Base-by-base conservation (phyloP, 805 yeast species). In the Lipomyces mesembrius region DNA sequence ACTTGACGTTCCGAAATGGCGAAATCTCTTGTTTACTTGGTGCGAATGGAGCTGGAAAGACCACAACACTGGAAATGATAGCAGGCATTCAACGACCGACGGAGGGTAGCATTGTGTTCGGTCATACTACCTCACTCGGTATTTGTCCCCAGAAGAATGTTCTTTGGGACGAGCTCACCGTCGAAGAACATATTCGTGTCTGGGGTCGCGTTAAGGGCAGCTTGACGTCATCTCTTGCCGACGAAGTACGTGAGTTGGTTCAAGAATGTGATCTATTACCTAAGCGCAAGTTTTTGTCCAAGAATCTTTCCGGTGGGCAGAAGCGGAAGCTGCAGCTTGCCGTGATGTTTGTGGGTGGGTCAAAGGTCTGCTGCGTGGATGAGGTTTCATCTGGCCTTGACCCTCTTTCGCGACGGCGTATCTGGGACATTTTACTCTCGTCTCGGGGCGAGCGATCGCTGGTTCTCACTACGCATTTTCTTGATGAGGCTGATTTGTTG, bases 381-480 rank as follows among this genome's bases (percentile, higher is more conserved):
- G 80, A 77, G 63, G 80, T 77, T n/a, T 76, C 79, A 17, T 77
- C 80, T 20, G 80, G 80, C 1, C 67, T 77, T 46, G 80, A 77
- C 72, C 80, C 80, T 9, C 55, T 77, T 9, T 75, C 78, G 46
- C 73, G 80, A 25, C 73, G 79, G 9, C 74, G 74, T 52, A 77
- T 77, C 46, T 77, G 80, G 80, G 79, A 77, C 58, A 77, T 77
- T 59, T 57, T 77, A 7, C 68, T 76, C 11, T 67, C 75, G 8
- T 71, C 72, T 22, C 73, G 79, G 17, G 78, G 77, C 5, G 63
- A 74, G 12, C 68, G 71, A 4, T 68, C 78, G 2, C 71, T 77
- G 34, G 66, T 77, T 34, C 66, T 77, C 32, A 77, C 80, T 0
- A 77, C 80, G 0, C 80, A 77, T 65, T 77, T 78, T 64, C 69